These are phyloP conservation scores for Aspergillus alliaceus DNA, from an alignment of 2,329 filamentous ascomycete genomes.

Conservation along the genomic window DNA sequence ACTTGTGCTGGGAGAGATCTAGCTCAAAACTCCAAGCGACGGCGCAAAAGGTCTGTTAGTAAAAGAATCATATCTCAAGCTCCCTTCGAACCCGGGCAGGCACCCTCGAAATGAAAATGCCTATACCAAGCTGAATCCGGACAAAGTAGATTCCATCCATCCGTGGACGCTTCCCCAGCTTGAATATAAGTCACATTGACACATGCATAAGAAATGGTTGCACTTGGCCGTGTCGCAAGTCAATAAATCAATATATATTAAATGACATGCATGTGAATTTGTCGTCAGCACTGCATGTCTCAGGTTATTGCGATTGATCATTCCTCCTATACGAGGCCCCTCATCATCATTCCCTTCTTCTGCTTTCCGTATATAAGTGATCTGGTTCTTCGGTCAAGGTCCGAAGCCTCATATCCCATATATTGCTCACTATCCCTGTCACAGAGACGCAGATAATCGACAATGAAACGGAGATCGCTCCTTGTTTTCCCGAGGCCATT, in stretches of 20 bases:
- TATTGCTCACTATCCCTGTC: background rate
- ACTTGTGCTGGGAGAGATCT: too few relatives aligned
- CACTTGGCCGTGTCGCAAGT: background rate
- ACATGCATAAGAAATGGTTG: background rate
- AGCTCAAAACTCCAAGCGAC: too few relatives aligned
- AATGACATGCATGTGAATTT: background rate
- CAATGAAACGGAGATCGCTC: constrained; percentile 16
- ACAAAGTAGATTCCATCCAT: too few relatives aligned
- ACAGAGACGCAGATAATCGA: background rate
- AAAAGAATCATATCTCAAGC: too few relatives aligned
- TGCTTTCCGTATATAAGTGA: background rate
- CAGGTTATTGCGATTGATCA: background rate
- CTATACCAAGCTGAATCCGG: too few relatives aligned
- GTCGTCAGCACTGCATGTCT: background rate
- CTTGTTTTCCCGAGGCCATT: constrained; percentile 32
- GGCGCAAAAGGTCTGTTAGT: too few relatives aligned
- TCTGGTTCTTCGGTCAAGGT: background rate
- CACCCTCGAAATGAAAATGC: too few relatives aligned
- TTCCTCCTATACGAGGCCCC: background rate
- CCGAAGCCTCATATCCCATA: background rate
- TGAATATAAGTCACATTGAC: background rate
- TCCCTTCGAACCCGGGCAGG: too few relatives aligned
- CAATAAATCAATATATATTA: background rate
- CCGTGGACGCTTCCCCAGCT: background rate
- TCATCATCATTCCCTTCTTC: background rate